These are phyloP conservation scores for Chlamydomonas sphaeroides DNA, from an alignment of 139 green algal species.

Conservation along the genomic window DNA sequence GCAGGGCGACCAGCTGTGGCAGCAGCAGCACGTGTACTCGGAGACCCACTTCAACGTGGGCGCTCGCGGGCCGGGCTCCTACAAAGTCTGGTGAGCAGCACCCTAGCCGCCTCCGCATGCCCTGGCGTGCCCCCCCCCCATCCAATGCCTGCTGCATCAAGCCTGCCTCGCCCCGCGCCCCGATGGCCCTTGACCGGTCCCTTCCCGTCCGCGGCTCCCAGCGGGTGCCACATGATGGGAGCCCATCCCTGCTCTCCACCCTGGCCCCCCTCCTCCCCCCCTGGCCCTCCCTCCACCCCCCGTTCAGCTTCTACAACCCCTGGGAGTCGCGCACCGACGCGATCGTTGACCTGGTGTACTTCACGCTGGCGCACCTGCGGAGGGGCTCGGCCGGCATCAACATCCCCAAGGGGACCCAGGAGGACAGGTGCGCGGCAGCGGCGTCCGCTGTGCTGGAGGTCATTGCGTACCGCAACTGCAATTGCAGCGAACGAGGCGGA, in stretches of 20 bases:
- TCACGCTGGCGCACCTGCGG: constrained; percentile 64
- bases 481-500: too few relatives aligned
- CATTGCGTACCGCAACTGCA: too few relatives aligned
- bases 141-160: too few relatives aligned
- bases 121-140: too few relatives aligned
- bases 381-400: constrained; percentile 33
- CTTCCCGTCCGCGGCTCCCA: too few relatives aligned
- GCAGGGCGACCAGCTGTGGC: constrained; percentile 60
- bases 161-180: too few relatives aligned
- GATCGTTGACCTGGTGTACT: constrained; percentile 69
- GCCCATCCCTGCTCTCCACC: too few relatives aligned
- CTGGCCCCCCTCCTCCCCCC: too few relatives aligned
- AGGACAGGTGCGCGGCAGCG: constrained; percentile 47
- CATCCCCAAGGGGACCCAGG: constrained; percentile 60
- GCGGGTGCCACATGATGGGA: too few relatives aligned
- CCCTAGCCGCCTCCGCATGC: too few relatives aligned
- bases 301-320: constrained; percentile 58
- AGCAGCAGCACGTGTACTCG: constrained; percentile 57
- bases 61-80: constrained; percentile 59
- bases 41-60: constrained; percentile 69
- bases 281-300: background rate
- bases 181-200: too few relatives aligned
- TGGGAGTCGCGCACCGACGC: constrained; percentile 60
- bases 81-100: constrained; percentile 70
- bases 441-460: too few relatives aligned